Conservation (phyloP, 2,329 filamentous ascomycete species). For the Cercospora berteroae region DNA sequence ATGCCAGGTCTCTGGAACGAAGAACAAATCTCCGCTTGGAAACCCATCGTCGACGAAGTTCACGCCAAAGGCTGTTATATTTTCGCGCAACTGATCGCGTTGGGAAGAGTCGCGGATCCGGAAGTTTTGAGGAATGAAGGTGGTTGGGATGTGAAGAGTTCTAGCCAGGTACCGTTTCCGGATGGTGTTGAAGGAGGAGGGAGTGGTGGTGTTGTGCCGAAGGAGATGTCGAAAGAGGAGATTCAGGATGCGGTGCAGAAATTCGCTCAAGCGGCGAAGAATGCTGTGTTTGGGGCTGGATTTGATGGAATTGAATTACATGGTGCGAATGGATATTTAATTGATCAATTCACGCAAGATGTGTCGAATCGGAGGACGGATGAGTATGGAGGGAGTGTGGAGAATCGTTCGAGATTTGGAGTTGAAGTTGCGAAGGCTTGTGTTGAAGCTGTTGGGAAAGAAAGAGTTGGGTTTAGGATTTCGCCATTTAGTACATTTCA, state of each 20-base stretch:
- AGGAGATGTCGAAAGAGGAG: slow-evolving; percentile 40
- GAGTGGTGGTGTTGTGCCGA: neutral
- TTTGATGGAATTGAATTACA: slow-evolving; percentile 61
- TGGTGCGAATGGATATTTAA: slow-evolving; percentile 52
- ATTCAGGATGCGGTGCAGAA: slow-evolving; percentile 39
- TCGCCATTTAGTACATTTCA: slow-evolving; percentile 61
- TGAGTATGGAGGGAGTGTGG: slow-evolving; percentile 45
- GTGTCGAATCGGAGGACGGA: slow-evolving; percentile 53
- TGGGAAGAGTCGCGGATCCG: slow-evolving; percentile 47
- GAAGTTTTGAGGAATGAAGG: neutral
- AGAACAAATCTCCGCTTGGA: slow-evolving; percentile 52
- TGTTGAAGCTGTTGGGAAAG: slow-evolving; percentile 47
- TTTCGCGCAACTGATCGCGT: slow-evolving; percentile 47
- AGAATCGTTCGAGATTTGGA: slow-evolving; percentile 51
- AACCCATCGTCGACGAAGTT: slow-evolving; percentile 51
- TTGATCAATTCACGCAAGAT: slow-evolving; percentile 62
- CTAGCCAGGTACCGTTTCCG: neutral
- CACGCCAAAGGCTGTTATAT: slow-evolving; percentile 53
- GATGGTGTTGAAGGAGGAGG: neutral
- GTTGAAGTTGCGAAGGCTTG: slow-evolving; percentile 54
- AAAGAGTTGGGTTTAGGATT: slow-evolving; percentile 54
- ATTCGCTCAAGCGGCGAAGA: slow-evolving; percentile 44
- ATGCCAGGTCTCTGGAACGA: slow-evolving; percentile 32
- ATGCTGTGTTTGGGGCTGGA: slow-evolving; percentile 46
- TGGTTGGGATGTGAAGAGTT: neutral